Percentiles rank a stretch among this genome's conserved stretches.
phyloP scores from a whole-genome alignment of 1,284 basidiomycete genomes.

The Ceraceosorus bombacis region DNA sequence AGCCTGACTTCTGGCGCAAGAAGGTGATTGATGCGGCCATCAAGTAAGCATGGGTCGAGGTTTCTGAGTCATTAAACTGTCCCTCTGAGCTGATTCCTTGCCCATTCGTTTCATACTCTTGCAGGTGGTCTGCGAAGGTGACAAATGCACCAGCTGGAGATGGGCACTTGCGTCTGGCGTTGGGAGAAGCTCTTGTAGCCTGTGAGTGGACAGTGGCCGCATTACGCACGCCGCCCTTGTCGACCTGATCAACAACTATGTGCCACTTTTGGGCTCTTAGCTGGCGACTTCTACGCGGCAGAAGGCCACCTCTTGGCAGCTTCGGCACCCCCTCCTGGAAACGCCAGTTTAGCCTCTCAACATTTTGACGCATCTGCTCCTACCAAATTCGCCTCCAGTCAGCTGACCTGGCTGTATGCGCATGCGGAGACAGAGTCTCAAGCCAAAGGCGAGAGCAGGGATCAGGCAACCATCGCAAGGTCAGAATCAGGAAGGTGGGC shows the following conservation, averaged over 20 bases:
- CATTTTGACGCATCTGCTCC: constrained; percentile 14
- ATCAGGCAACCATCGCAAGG: constrained; percentile 20
- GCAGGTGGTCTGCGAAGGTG: constrained; percentile 26
- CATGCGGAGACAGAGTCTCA: constrained; percentile 19
- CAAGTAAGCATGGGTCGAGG: constrained; percentile 19
- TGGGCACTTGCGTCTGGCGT: constrained; percentile 28
- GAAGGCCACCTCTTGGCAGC: constrained; percentile 36
- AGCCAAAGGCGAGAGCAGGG: constrained; percentile 19
- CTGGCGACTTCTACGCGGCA: constrained; percentile 21
- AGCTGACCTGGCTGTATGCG: constrained; percentile 32
- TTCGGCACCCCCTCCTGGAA: constrained; percentile 9
- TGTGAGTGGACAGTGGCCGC: constrained; percentile 8
- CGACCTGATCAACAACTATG: no score
- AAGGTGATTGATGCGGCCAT: constrained; percentile 42
- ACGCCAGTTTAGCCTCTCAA: constrained; percentile 19
- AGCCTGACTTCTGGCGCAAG: constrained; percentile 43
- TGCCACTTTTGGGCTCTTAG: constrained; percentile 7
- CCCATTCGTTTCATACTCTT: background rate
- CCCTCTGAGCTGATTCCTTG: background rate
- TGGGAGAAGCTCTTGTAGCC: constrained; percentile 35
- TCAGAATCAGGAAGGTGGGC: constrained; percentile 35
- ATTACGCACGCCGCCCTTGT: background rate
- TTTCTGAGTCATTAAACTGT: background rate
- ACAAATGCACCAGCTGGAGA: constrained; percentile 30
- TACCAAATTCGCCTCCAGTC: constrained; percentile 26